Base-by-base conservation (phyloP, 2,329 filamentous ascomycete genomes). In the Fusarium floridanum region DNA sequence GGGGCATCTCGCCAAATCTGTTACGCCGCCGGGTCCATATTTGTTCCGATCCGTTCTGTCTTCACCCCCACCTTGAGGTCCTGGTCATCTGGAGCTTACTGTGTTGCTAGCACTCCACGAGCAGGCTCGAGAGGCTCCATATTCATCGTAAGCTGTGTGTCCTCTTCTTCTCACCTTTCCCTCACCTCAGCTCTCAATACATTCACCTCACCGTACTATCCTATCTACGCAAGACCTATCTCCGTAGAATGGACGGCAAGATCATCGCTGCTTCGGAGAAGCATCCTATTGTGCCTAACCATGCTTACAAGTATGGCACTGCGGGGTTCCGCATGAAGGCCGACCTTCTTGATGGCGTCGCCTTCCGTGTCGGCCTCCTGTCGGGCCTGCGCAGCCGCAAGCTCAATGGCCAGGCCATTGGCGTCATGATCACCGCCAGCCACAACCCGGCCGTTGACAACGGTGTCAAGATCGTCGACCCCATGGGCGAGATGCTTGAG, bases 401-500 rank as follows among this genome's bases (percentile, higher is more conserved):
- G 85, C 91, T 97, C 78, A 92, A 93, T 82, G 93, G 95, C 75
- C 94, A 97, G 86, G 93, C 94, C 78, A 97, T 99, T 80, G 97
- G 97, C 80, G 93, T 99, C 77, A 98, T 98, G 95, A 94, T 98
- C 83, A 98, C 95, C 48, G 95, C 95, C 72, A 97, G 94, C 80
- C 95, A 98, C 88, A 98, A 98, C 85, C 94, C 94, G 20, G 93
- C 95, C 37, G 89, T 91, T 78, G 95, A 98, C 85, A 98, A 98
- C 83, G 95, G 95, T 61, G 93, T 98, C 83, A 98, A 98, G 89
- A 91, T 99, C 77, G 95, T 99, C 73, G 97, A 99, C 83, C 97
- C 97, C 14, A 93, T 97, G 92, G 96, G 97, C 75, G 97, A 98
- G 84, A 98, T 98, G 97, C 89, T 98, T 60, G 95, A 97, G 90